Evolutionary conservation across 768 basidiomycete genomes (phyloP).

Genomic region (Holtermannia corniformis): DNA sequence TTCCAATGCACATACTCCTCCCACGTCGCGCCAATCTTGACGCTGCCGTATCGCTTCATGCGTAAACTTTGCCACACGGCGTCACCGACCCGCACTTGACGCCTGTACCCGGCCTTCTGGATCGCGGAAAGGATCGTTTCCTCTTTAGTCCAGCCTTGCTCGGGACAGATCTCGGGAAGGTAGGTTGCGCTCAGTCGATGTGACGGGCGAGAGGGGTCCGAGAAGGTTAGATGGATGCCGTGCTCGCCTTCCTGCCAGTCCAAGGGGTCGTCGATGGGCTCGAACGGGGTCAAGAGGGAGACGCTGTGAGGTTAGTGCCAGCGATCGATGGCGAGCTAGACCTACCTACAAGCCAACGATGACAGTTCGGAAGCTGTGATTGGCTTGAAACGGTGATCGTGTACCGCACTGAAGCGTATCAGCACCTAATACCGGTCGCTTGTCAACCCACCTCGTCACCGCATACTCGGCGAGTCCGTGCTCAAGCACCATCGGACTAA

Average conservation of each 20-base stretch:
- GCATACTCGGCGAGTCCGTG: slow-evolving; percentile 83
- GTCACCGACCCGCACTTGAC: slow-evolving; percentile 25
- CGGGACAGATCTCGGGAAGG: slow-evolving; percentile 81
- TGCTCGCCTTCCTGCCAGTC: slow-evolving; percentile 91
- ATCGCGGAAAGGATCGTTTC: slow-evolving; percentile 87
- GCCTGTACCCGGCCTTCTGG: slow-evolving; percentile 69
- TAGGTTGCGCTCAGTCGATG: slow-evolving; percentile 68
- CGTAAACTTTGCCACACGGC: slow-evolving; percentile 29
- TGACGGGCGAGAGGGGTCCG: slow-evolving; percentile 40
- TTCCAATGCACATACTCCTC: slow-evolving; percentile 24
- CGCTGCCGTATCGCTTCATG: slow-evolving; percentile 34
- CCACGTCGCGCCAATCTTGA: slow-evolving; percentile 26
- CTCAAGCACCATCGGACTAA: slow-evolving; percentile 62
- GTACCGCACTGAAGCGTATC: slow-evolving; percentile 48
- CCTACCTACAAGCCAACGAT: slow-evolving; percentile 77
- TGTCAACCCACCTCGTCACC: slow-evolving; percentile 51
- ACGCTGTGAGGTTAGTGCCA: slow-evolving; percentile 48
- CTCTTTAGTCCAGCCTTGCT: slow-evolving; percentile 87
- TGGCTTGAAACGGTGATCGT: slow-evolving; percentile 71
- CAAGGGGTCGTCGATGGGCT: slow-evolving; percentile 69
- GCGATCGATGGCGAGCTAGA: not conserved
- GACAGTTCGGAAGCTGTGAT: slow-evolving; percentile 69
- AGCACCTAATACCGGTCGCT: not conserved
- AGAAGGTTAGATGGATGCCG: slow-evolving; percentile 81
- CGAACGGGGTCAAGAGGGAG: slow-evolving; percentile 88